Evolutionary conservation across 306 rosid genomes (phyloP), one percentile per base, ranked within the genome.

Genomic region (Casuarina equisetifolia): DNA sequence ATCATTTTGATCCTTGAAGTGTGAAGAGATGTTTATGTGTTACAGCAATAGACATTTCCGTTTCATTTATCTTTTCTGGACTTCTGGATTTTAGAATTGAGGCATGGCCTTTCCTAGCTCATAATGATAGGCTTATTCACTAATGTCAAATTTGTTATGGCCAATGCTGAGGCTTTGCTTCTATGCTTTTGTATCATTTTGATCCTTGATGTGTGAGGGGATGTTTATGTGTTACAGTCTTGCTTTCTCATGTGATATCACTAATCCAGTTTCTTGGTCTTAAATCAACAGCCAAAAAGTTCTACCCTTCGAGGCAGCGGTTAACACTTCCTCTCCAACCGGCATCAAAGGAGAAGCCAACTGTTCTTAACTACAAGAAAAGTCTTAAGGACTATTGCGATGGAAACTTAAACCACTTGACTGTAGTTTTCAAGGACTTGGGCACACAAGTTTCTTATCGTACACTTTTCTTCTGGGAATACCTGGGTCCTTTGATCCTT

Each of bases 391-490:
- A 96, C 63, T 96, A 89, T 74, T 81, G 88, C 35, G 59, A 72
- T 63, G 91, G 91, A 75, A 87, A 84, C 86, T 85, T 90, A 10
- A 84, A 91, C 62, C 80, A 77, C 79, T 68, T 92, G 72, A 90
- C 94, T 12, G 88, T 92, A 6, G 86, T 90, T 40, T 90, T 92
- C 82, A 96, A 95, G 90, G 99, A 96, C 87, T 83, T 96, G 10
- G 99, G 99, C 32, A 89, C 94, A 0, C 99, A 96, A 86, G 98
- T 92, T 83, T 91, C 97, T 4, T 96, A 96, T 12, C 85, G 87
- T 0, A 96, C 86, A 0, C 97, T 96, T 68, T 96, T 96, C 80
- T 95, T 95, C 86, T 96, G 32, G 0, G 99, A 96, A 84, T 96
- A 96, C 82, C 85, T 96, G 84, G 99, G 99, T 64, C 99, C 99